Base-by-base conservation (phyloP, 208 protist species). In the Acanthamoeba culbertsoni region DNA sequence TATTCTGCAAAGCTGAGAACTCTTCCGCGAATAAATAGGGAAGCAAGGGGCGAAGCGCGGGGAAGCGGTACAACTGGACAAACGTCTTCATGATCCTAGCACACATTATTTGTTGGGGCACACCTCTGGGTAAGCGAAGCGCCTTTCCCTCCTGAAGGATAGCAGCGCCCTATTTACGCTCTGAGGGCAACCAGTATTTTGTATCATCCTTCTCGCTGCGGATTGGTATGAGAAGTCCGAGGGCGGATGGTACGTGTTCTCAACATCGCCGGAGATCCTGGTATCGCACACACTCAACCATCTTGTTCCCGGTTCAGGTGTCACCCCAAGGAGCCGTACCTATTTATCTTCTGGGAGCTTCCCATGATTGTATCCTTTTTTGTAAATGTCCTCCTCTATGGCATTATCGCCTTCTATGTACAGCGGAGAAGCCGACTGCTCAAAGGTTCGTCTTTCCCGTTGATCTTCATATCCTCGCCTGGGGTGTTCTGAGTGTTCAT, bases 271-370 rank as follows among this genome's bases (percentile, higher is more conserved):
- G 7, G 62, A 33, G 33, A 73, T 37, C 28, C 46, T 53, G 33
- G 33, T 51, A n/a, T 45, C 71, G 16, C 18, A 31, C 71, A 35
- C 71, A 53, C 71, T 33, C 33, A 51, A 7, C n/a, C 7, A 35
- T 10, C 12, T 51, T 84, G 26, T 37, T 51, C 12, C 26, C 28
- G 0, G 12, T 14, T 37, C 55, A 89, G 79, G 79, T 89, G 79
- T 65, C 79, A 89, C 23, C 79, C 79, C 16, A 68, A 68, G 79
- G 10, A 45, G 45, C 79, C 79, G 7, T 89, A 89, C 23, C 79
- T 48, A 7, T 89, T 89, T 12, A 89, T 89, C 46, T 89, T 89
- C 55, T 89, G 79, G 79, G 79, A 89, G 79, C 55, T 89, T 0
- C 79, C 79, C 1, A 89, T 89, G 79, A 59, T 89, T 37, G 33